These are phyloP conservation scores for Xanthoceras sorbifolium DNA, from an alignment of 345 rosid species.

Conservation along the genomic window DNA sequence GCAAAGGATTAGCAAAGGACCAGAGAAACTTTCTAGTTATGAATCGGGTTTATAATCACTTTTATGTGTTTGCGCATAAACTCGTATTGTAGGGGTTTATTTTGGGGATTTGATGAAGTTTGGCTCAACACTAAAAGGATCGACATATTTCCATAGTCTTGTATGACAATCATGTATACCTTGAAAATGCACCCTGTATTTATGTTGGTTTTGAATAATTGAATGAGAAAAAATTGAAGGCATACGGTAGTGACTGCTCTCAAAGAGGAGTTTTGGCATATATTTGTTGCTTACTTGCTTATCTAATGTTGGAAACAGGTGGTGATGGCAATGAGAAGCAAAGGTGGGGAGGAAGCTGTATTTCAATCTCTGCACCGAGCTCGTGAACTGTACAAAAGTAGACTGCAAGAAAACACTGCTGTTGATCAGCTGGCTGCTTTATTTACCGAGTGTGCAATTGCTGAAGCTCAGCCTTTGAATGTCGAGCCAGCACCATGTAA, in stretches of 20 bases:
- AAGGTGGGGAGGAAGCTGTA: constrained; percentile 87
- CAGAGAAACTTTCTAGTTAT: too few species aligned
- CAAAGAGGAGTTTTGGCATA: neutral
- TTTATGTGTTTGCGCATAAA: neutral
- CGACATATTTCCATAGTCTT: neutral
- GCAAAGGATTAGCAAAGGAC: too few species aligned
- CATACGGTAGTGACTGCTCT: neutral
- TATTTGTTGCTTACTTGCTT: constrained; percentile 1
- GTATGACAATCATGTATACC: neutral
- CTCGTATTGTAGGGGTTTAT: neutral
- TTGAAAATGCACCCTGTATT: neutral
- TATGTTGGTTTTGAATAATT: neutral
- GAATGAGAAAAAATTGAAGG: neutral
- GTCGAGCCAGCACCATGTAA: constrained; percentile 30
- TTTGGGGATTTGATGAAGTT: neutral
- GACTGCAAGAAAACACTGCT: constrained; percentile 54
- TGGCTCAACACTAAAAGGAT: neutral
- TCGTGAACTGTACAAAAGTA: constrained; percentile 62
- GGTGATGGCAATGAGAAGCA: constrained; percentile 65
- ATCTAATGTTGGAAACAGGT: constrained; percentile 49
- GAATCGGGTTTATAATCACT: neutral
- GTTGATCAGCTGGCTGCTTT: constrained; percentile 83
- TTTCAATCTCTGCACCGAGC: constrained; percentile 62
- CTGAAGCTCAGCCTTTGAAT: constrained; percentile 65
- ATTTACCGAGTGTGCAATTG: constrained; percentile 91